phyloP scores from a whole-genome alignment of 306 rosid species.

The Vigna angularis region DNA sequence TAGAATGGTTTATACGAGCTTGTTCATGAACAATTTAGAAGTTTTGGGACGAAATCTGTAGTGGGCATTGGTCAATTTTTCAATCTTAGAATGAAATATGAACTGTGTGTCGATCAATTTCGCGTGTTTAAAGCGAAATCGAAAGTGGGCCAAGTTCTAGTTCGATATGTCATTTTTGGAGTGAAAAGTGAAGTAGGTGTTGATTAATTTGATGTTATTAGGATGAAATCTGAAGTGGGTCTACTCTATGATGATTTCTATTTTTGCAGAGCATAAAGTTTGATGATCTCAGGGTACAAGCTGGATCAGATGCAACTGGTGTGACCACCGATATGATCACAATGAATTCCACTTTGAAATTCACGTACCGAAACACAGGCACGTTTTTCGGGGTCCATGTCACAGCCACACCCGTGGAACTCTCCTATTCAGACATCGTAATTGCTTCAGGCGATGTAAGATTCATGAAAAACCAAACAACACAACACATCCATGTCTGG shows the following conservation, averaged over 20 bases:
- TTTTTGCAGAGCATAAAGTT: constrained; percentile 74
- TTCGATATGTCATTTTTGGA: too few species aligned
- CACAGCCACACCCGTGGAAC: constrained; percentile 73
- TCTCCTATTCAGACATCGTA: constrained; percentile 62
- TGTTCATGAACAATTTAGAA: neutral
- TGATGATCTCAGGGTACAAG: constrained; percentile 74
- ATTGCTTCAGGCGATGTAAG: constrained; percentile 85
- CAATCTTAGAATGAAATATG: neutral
- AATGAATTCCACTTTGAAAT: constrained; percentile 73
- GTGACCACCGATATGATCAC: constrained; percentile 95
- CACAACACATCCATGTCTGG: neutral
- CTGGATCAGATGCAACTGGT: constrained; percentile 87
- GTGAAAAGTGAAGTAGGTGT: too few species aligned
- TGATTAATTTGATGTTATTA: neutral
- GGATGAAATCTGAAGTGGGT: neutral
- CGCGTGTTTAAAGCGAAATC: neutral
- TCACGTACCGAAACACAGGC: constrained; percentile 84
- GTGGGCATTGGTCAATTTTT: neutral
- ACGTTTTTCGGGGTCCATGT: constrained; percentile 93
- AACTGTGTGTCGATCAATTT: neutral
- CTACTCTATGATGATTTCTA: neutral
- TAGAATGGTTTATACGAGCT: neutral
- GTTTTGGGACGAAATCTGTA: too few species aligned
- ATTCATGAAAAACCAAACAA: neutral
- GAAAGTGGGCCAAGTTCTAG: neutral